phyloP scores from a whole-genome alignment of 2,329 filamentous ascomycete genomes.

The Trichoderma pleuroti region DNA sequence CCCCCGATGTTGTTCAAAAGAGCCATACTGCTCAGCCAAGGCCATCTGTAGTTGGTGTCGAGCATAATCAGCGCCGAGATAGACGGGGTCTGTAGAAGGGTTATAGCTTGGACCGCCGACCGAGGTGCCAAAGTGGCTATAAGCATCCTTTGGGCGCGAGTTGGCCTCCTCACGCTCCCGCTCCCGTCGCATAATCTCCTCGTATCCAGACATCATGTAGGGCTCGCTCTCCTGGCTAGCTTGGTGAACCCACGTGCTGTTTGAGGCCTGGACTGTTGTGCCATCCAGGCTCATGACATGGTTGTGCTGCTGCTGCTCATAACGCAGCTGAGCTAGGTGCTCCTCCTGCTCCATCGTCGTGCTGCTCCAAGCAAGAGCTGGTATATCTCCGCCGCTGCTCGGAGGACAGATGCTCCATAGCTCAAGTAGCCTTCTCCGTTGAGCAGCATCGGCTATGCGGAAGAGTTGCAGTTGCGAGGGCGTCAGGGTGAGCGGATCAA shows the following conservation, averaged over 20 bases:
- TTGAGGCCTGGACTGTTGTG: constrained; percentile 48
- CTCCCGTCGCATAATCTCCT: constrained; percentile 62
- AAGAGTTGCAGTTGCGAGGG: constrained; percentile 76
- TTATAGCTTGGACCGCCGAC: constrained; percentile 45
- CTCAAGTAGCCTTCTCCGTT: constrained; percentile 72
- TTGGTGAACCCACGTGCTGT: constrained; percentile 50
- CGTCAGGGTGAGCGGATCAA: constrained; percentile 67
- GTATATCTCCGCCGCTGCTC: constrained; percentile 52
- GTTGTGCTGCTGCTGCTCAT: constrained; percentile 45
- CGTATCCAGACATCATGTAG: constrained; percentile 82
- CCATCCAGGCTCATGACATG: constrained; percentile 53
- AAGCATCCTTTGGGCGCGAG: constrained; percentile 38
- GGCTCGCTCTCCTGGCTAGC: constrained; percentile 60
- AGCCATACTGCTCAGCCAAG: constrained; percentile 68
- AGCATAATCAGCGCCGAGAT: constrained; percentile 46
- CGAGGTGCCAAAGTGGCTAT: constrained; percentile 43
- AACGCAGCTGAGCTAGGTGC: constrained; percentile 57
- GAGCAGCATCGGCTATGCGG: constrained; percentile 66
- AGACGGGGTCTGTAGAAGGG: constrained; percentile 66
- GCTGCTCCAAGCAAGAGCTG: constrained; percentile 50
- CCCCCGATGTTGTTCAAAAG: constrained; percentile 48
- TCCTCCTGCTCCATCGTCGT: constrained; percentile 57
- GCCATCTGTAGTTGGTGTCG: constrained; percentile 50
- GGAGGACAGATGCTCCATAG: constrained; percentile 82
- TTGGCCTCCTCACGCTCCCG: constrained; percentile 46